These are phyloP conservation scores for Decorospora gaudefroyi DNA, from an alignment of 2,329 filamentous ascomycete genomes.

Conservation along the genomic window DNA sequence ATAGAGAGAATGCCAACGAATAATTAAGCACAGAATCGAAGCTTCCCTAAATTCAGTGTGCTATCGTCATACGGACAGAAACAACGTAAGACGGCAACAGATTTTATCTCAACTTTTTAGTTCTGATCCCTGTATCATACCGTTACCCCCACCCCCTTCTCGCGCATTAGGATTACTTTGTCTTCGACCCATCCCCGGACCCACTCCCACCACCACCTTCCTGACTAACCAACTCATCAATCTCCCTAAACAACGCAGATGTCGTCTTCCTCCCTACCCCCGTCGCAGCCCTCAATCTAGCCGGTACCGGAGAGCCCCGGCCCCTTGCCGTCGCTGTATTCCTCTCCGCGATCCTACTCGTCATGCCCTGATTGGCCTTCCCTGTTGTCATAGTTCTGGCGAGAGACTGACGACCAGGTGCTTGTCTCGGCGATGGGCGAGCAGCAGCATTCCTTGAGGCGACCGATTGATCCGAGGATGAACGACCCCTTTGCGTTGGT, in stretches of 20 bases:
- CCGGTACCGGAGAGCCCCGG: not conserved
- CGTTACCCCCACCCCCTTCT: no score
- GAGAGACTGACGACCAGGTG: conserved; percentile 13
- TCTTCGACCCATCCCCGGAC: not conserved
- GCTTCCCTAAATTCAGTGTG: no score
- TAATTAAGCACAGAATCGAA: no score
- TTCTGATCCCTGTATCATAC: no score
- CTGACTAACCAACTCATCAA: conserved; percentile 35
- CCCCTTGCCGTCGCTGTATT: not conserved
- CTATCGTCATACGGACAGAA: no score
- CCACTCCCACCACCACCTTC: not conserved
- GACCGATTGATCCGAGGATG: conserved; percentile 7
- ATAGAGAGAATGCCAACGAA: no score
- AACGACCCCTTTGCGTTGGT: not conserved
- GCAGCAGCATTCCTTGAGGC: conserved; percentile 1
- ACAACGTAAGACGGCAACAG: not conserved
- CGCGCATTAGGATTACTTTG: no score
- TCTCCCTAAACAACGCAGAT: conserved; percentile 34
- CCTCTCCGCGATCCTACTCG: conserved; percentile 7
- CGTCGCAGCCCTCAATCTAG: not conserved
- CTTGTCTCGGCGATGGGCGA: conserved; percentile 10
- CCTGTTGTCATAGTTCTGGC: conserved; percentile 32
- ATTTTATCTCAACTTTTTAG: not conserved
- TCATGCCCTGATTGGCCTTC: conserved; percentile 20
- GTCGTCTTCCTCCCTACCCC: conserved; percentile 25